Evolutionary conservation across 192 early-diverging fungal species (phyloP).

Genomic region (Rhizoclosmatium globosum): DNA sequence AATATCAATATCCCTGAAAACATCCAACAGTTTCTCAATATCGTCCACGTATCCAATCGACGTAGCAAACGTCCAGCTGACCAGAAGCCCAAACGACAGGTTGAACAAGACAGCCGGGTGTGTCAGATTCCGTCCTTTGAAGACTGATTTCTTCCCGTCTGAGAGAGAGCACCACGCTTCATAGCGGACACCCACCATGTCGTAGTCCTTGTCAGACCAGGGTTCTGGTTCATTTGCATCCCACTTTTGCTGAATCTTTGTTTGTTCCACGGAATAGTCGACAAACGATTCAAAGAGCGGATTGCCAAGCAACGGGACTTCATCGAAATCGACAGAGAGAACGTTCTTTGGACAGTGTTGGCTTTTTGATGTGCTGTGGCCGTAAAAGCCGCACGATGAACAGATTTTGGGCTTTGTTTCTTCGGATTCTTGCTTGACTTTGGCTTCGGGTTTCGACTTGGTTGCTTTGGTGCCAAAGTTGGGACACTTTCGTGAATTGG

Average conservation of each 20-base stretch:
- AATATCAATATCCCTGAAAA: neutral
- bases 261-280: neutral
- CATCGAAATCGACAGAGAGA: neutral
- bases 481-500: too few species aligned
- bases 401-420: neutral
- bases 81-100: neutral
- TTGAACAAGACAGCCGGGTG: neutral
- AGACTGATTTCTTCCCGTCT: neutral
- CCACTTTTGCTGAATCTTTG: neutral
- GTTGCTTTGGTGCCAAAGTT: too few species aligned
- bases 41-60: conserved; percentile 1
- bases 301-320: neutral
- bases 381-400: neutral
- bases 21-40: neutral
- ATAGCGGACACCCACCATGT: too few species aligned
- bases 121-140: neutral
- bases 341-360: neutral
- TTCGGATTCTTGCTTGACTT: neutral
- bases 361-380: neutral
- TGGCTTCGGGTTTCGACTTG: too few species aligned
- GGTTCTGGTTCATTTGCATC: neutral
- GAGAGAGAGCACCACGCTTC: too few species aligned
- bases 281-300: neutral
- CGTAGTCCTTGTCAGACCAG: neutral
- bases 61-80: neutral